Evolutionary conservation across 2,329 filamentous ascomycete species (phyloP), one percentile per base, ranked within the genome.

Genomic region (Alternaria arborescens): DNA sequence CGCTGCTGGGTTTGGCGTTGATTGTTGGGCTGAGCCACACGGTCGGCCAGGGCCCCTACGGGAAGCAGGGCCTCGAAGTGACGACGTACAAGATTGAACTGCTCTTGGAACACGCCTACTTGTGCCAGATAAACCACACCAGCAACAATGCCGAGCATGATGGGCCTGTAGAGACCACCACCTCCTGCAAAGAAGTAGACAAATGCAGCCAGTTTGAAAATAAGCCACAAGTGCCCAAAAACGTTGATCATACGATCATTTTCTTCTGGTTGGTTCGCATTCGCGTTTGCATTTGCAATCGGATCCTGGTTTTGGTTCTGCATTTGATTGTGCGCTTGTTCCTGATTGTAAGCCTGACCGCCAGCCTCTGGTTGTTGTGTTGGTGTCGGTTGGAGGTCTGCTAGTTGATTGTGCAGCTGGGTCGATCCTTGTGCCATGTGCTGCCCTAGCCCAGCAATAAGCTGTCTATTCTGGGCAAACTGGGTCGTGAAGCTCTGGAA

Each of bases 201-300:
- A 69, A 89, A 87, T 59, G 85, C 82, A 58, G 86, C 83, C 20
- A 89, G 74, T 10, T 87, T 83, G 50, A 87, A 76, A 24, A 88
- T 82, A 3, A 88, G 80, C 87, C 87, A 89, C 24, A 84, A 65
- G 26, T 84, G 82, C 18, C 70, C 71, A 1, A 69, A 73, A 14
- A 76, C 55, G 26, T 72, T 69, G 32, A 54, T 66, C 8, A 75
- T 43, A 3, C 71, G 72, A 42, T 76, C 73, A 22, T 74, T 67
- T 5, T 72, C 66, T 32, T 59, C 64, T 12, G 61, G 62, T 10
- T 64, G 63, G 10, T 64, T 60, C 16, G 47, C 60, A 24, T 61
- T 60, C 16, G 47, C 60, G 20, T 61, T 60, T 32, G 36, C 46
- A 18, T 67, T 60, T 12, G 54, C 55, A 24, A 63, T 58, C 26